Base-by-base conservation (phyloP, 768 basidiomycete genomes). In the Daedaleopsis sinensis region DNA sequence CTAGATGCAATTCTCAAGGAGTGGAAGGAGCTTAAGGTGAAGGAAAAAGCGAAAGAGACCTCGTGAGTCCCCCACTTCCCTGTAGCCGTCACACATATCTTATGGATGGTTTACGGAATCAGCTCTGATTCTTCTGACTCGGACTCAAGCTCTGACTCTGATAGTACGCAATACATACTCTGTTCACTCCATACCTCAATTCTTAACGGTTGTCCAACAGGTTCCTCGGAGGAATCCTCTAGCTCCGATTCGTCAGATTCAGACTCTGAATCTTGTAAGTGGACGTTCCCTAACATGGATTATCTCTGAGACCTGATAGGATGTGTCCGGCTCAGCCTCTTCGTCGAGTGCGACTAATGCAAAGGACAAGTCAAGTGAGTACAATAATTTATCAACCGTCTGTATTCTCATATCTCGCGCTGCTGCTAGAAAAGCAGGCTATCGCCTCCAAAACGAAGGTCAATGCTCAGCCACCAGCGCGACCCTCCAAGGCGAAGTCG, bases 1-100 rank as follows among this genome's bases (percentile, higher is more conserved):
- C 72, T 94, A 65, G 87, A 88, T 52, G 80, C 82, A 38, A 87
- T 93, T 55, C 72, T 94, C 8, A 78, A 78, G 59, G 79, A 84
- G 67, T 93, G 90, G 91, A 88, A 81, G 70, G 60, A 68, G 4
- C 65, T 69, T 15, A 69, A 65, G 48, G 62, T 35, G 47, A 61
- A 63, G 58, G 32, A 42, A 9, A 32, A 32, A 7, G 32, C 49
- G 12, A 32, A 32, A 7, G 32, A 46, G 12, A 43, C 62, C 18
- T 27, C 67, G 77, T 76, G 53, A 68, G 77, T 71, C 7, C 7
- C 7, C 27, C 27, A 1, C 21, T 49, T 4, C 35, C 15, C 19
- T 3, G 24, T 47, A 10, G 11, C 42, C 9, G 44, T 54, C 39
- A 18, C 11, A 12, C 39, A 13, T 11, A 42, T 42, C 39, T 42